phyloP scores from a whole-genome alignment of 2,329 filamentous ascomycete genomes.

The Botrytis fabae region DNA sequence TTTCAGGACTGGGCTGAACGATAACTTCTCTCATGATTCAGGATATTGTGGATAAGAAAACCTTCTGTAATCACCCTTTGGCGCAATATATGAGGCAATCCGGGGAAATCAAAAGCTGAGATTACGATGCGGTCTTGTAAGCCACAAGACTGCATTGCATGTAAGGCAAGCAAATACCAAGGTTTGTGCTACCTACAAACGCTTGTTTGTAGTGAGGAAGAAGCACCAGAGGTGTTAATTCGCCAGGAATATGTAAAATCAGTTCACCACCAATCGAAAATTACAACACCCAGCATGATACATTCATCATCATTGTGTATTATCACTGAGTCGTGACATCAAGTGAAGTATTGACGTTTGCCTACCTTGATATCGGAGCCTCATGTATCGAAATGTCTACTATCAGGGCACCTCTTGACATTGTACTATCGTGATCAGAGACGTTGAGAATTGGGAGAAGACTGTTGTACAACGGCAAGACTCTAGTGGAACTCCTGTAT shows the following conservation, averaged over 20 bases:
- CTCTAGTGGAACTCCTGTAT: not conserved
- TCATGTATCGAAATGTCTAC: not conserved
- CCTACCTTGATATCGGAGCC: not conserved
- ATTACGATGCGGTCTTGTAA: not conserved
- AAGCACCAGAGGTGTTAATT: not conserved
- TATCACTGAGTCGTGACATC: not conserved
- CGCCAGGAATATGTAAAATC: not conserved
- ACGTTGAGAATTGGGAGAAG: not conserved
- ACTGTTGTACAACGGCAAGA: no score
- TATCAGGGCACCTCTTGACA: not conserved
- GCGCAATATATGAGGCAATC: not conserved
- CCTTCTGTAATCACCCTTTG: not conserved
- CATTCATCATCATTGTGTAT: not conserved
- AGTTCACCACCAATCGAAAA: not conserved
- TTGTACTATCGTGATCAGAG: not conserved
- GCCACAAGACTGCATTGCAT: not conserved
- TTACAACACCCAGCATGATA: not conserved
- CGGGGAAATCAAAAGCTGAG: not conserved
- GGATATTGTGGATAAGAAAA: not conserved
- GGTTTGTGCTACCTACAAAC: not conserved
- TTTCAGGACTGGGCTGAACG: slow-evolving; percentile 27
- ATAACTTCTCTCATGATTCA: slow-evolving; percentile 34
- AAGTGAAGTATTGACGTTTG: not conserved
- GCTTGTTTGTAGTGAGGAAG: not conserved
- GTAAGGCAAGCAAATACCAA: not conserved